Conservation (phyloP, 108 stramenopile species). For the Skeletonema grethae region DNA sequence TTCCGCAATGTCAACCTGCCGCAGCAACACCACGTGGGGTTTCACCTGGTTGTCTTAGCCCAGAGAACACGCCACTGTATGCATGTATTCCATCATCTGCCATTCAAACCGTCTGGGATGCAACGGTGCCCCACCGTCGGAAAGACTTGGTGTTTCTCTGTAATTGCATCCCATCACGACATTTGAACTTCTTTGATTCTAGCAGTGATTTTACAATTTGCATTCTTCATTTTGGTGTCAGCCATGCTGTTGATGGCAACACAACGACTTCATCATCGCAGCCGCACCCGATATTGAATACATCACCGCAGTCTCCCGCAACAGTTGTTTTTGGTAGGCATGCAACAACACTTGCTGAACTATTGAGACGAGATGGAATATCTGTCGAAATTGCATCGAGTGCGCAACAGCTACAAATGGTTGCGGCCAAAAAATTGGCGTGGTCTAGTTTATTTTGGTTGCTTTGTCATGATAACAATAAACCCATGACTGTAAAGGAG, state of each 20-base stretch:
- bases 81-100: slow-evolving; percentile 58
- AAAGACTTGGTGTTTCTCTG: slow-evolving; percentile 67
- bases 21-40: slow-evolving; percentile 61
- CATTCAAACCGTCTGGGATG: slow-evolving; percentile 45
- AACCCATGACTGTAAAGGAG: slow-evolving; percentile 50
- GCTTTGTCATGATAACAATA: slow-evolving; percentile 44
- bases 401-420: slow-evolving; percentile 22
- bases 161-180: slow-evolving; percentile 55
- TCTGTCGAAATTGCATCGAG: slow-evolving; percentile 28
- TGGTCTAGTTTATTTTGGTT: slow-evolving; percentile 76
- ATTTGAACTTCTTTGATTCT: slow-evolving; percentile 17
- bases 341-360: slow-evolving; percentile 26
- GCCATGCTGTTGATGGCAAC: not conserved
- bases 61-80: slow-evolving; percentile 47
- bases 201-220: slow-evolving; percentile 17
- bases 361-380: slow-evolving; percentile 52
- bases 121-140: slow-evolving; percentile 51
- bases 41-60: slow-evolving; percentile 55
- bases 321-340: slow-evolving; percentile 73
- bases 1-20: slow-evolving; percentile 17
- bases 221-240: slow-evolving; percentile 37
- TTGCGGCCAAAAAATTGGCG: slow-evolving; percentile 54
- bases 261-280: not conserved
- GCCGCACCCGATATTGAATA: slow-evolving; percentile 50
- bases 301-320: slow-evolving; percentile 44